Percentiles rank a stretch among this genome's conserved stretches.
Evolutionary conservation across 352 stramenopile species (phyloP).

Genomic region (Achlya hypogyna): DNA sequence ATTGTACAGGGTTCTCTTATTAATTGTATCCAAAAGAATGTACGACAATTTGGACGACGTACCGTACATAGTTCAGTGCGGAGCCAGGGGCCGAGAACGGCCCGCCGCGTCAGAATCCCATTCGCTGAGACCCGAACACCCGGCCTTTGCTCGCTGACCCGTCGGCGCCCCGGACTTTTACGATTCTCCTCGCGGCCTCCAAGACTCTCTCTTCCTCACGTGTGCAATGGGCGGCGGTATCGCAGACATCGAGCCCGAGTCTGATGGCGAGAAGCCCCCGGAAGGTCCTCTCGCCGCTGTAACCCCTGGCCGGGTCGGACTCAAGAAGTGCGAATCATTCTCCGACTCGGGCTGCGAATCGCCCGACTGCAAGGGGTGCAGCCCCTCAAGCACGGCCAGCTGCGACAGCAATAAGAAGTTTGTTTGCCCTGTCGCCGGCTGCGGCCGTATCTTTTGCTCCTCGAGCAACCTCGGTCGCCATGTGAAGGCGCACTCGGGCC

Average conservation of each 20-base stretch:
- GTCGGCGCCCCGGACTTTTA: neutral
- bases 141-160: neutral
- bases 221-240: conserved; percentile 17
- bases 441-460: conserved; percentile 16
- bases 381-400: neutral
- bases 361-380: conserved; percentile 1
- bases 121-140: conserved; percentile 1
- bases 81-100: neutral
- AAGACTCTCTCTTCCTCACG: neutral
- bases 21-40: neutral
- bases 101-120: neutral
- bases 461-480: conserved; percentile 19
- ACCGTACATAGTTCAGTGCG: neutral
- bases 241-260: conserved; percentile 18
- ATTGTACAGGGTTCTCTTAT: neutral
- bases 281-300: conserved; percentile 7
- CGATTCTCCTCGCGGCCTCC: neutral
- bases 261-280: conserved; percentile 17
- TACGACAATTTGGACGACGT: neutral
- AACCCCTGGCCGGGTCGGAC: neutral
- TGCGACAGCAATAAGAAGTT: conserved; percentile 10
- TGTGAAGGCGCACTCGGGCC: conserved; percentile 18
- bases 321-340: conserved; percentile 8
- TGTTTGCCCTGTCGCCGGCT: conserved; percentile 17
- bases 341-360: neutral